Evolutionary conservation across 1,139 yeast species (phyloP).

Genomic region (Nakaseomyces delphensis): DNA sequence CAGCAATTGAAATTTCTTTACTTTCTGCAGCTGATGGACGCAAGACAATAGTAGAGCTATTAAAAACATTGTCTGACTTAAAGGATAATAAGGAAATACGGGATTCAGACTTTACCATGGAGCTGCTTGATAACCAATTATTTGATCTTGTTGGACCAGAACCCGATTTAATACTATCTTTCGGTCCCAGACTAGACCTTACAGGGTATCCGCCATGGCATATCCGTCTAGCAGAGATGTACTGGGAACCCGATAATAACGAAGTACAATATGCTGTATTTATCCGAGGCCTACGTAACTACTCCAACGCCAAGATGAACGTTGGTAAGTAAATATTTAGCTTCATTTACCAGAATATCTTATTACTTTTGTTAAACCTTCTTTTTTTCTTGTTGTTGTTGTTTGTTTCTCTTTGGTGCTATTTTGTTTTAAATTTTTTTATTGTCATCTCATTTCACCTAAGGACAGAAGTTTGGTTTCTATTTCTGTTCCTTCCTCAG

Average conservation of each 20-base stretch:
- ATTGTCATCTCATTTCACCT: too few relatives aligned
- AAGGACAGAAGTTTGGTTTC: too few relatives aligned
- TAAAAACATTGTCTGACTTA: slow-evolving; percentile 77
- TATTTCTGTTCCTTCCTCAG: too few relatives aligned
- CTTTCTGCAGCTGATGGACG: slow-evolving; percentile 79
- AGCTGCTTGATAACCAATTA: slow-evolving; percentile 66
- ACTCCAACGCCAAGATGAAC: slow-evolving; percentile 72
- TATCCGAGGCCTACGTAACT: slow-evolving; percentile 72
- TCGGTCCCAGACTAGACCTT: slow-evolving; percentile 77
- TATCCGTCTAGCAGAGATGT: slow-evolving; percentile 77
- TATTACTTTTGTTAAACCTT: neutral
- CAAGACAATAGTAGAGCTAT: slow-evolving; percentile 77
- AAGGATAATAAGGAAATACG: slow-evolving; percentile 54
- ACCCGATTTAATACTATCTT: slow-evolving; percentile 78
- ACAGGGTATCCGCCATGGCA: slow-evolving; percentile 99
- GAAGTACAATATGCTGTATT: slow-evolving; percentile 79
- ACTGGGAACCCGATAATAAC: slow-evolving; percentile 79
- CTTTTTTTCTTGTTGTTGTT: too few relatives aligned
- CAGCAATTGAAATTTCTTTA: slow-evolving; percentile 56
- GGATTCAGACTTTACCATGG: slow-evolving; percentile 60
- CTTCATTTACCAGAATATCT: neutral
- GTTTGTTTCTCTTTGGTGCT: too few relatives aligned
- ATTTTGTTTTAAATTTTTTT: too few relatives aligned
- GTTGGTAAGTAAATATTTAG: slow-evolving; percentile 51
- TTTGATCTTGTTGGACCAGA: slow-evolving; percentile 73